Percentiles rank a stretch among this genome's conserved stretches.
phyloP scores from a whole-genome alignment of 495 filamentous ascomycete genomes.

The Penicillium cosmopolitanum region DNA sequence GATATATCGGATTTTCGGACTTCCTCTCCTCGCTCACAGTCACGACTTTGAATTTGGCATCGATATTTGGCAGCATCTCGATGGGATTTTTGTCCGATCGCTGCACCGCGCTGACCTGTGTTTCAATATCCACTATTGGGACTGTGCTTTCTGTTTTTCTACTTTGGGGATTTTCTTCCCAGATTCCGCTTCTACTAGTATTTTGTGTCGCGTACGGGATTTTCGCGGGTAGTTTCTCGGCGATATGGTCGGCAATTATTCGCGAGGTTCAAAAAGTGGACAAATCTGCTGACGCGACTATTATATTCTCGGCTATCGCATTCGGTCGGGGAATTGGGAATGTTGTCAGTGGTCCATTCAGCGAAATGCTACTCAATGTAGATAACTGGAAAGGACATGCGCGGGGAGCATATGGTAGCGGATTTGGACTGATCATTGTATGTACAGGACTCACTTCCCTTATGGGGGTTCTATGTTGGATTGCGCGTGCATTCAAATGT shows the following conservation, averaged over 20 bases:
- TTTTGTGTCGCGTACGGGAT: constrained; percentile 66
- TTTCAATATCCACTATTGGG: constrained; percentile 58
- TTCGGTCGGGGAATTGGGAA: constrained; percentile 64
- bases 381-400: constrained; percentile 26
- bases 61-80: constrained; percentile 58
- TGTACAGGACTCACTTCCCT: constrained; percentile 19
- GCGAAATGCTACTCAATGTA: constrained; percentile 53
- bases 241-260: constrained; percentile 62
- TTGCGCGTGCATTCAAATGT: constrained; percentile 14
- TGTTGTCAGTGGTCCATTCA: constrained; percentile 59
- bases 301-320: constrained; percentile 60
- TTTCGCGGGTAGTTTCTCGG: constrained; percentile 61
- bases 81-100: constrained; percentile 62
- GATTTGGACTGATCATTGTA: constrained; percentile 43
- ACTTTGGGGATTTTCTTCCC: constrained; percentile 64
- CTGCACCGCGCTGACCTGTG: constrained; percentile 55
- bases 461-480: constrained; percentile 16
- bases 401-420: constrained; percentile 41
- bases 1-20: constrained; percentile 40
- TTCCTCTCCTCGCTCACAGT: constrained; percentile 47
- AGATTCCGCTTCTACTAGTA: constrained; percentile 53
- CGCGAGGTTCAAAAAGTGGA: constrained; percentile 47
- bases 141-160: constrained; percentile 59
- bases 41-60: constrained; percentile 54
- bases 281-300: constrained; percentile 45